Evolutionary conservation across 139 green algal genomes (phyloP), one percentile per base, ranked within the genome.

Genomic region (Chlamydomonas sp.): DNA sequence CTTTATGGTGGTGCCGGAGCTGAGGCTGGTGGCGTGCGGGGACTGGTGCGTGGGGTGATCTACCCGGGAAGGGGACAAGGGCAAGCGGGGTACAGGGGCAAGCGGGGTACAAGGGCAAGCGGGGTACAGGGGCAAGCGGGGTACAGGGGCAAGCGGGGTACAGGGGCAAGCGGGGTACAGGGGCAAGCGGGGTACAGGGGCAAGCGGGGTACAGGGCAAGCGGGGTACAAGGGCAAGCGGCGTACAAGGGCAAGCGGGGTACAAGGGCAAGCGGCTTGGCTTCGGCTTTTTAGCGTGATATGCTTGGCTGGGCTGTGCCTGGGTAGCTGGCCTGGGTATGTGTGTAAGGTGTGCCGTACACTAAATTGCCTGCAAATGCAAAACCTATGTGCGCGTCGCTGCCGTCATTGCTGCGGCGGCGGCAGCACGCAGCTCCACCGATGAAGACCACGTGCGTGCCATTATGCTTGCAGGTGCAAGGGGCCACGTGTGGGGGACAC

Each of bases 401-500:
- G 31, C 31, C 31, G 31, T 49, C 31, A 49, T 49, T 49, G 31
- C 31, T 49, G 31, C 31, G 31, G 31, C 31, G 31, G 31, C 31
- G 31, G 4, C 14, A 60, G 20, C 20, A 31, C 60, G 14, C 6
- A 17, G 3, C 7, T 78, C 8, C 8, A 78, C 31, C n/a, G n/a
- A 61, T 61, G n/a, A 3, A 6, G 4, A 81, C 58, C 3, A 57
- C 14, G 8, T 31, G 59, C 77, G 5, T 4, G 12, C 59, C 8
- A 49, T 12, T 7, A 49, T 58, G 3, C 4, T 31, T 67, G 63
- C 79, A 86, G 80, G 80, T 86, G 69, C 31, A 78, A 80, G 71
- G 82, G 82, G 1, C 82, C 82, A n/a, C 82, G 82, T 7, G 82
- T 71, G 16, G 59, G 18, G 0, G 82, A 87, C 49, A 71, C 82